phyloP scores from a whole-genome alignment of 2,329 filamentous ascomycete species.

The Xylariomycetidae sp. region DNA sequence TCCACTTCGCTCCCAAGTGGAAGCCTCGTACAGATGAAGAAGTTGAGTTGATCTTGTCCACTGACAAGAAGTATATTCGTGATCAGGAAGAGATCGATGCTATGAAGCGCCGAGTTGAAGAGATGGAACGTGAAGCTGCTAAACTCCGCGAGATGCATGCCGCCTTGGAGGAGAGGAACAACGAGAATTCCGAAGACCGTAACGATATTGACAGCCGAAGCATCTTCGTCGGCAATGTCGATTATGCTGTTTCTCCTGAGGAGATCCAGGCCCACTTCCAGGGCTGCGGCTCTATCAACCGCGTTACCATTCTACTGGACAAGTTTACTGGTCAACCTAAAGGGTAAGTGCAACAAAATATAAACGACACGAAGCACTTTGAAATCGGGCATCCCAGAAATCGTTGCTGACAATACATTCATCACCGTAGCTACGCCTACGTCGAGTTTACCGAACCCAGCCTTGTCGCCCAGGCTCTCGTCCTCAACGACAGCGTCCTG shows the following conservation, averaged over 20 bases:
- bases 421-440: slow-evolving; percentile 84
- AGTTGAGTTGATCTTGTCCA: slow-evolving; percentile 8
- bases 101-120: slow-evolving; percentile 81
- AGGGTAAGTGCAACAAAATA: slow-evolving; percentile 58
- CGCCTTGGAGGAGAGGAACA: slow-evolving; percentile 76
- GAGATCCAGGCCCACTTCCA: slow-evolving; percentile 99
- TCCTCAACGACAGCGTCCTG: slow-evolving; percentile 94
- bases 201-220: slow-evolving; percentile 93
- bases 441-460: slow-evolving; percentile 96
- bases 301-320: slow-evolving; percentile 93
- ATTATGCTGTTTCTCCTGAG: slow-evolving; percentile 94
- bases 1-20: slow-evolving; percentile 2
- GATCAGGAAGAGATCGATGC: slow-evolving; percentile 72
- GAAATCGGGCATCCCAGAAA: too few relatives aligned
- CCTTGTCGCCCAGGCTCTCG: slow-evolving; percentile 86
- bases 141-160: slow-evolving; percentile 86
- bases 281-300: slow-evolving; percentile 94
- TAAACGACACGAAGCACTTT: neutral
- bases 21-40: slow-evolving; percentile 5
- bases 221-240: slow-evolving; percentile 97
- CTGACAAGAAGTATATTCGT: slow-evolving; percentile 17
- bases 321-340: slow-evolving; percentile 99
- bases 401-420: too few relatives aligned
- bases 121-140: slow-evolving; percentile 87
- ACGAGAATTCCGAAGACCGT: slow-evolving; percentile 84